Evolutionary conservation across 306 rosid genomes (phyloP).

Genomic region (Mimosa pudica): DNA sequence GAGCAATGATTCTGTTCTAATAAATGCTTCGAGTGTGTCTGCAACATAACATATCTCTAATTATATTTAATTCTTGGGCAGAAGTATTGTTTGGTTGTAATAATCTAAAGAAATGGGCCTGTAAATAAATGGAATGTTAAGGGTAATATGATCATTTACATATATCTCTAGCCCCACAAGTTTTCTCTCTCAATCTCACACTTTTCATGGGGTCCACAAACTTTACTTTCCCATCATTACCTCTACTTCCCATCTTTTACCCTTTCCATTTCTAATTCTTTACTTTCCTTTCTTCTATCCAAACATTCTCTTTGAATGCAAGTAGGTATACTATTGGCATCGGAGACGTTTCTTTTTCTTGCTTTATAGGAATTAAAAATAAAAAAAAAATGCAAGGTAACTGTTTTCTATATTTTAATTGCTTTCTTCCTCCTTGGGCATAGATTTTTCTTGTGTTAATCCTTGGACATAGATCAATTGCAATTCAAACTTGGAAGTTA

Average conservation of each 20-base stretch:
- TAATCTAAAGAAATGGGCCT: too few species aligned
- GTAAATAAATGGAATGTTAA: too few species aligned
- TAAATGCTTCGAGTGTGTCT: slow-evolving; percentile 26
- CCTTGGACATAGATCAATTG: slow-evolving; percentile 22
- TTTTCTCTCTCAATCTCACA: too few species aligned
- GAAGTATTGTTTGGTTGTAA: not conserved
- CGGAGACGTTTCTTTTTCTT: slow-evolving; percentile 27
- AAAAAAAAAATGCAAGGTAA: slow-evolving; percentile 1
- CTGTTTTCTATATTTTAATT: slow-evolving; percentile 17
- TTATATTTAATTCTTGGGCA: not conserved
- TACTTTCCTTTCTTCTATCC: too few species aligned
- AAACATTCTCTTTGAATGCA: not conserved
- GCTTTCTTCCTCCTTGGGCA: slow-evolving; percentile 23
- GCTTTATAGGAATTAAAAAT: slow-evolving; percentile 16
- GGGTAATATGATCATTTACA: too few species aligned
- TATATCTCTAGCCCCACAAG: too few species aligned
- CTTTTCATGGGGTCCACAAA: too few species aligned
- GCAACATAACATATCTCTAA: slow-evolving; percentile 21
- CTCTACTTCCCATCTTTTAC: too few species aligned
- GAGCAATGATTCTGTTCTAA: slow-evolving; percentile 22
- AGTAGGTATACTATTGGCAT: slow-evolving; percentile 24
- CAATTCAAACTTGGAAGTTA: slow-evolving; percentile 4
- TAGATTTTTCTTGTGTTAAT: not conserved
- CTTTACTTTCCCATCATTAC: too few species aligned
- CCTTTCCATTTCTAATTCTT: too few species aligned